Evolutionary conservation across 2,329 filamentous ascomycete genomes (phyloP).

Genomic region (Claviceps cyperi): DNA sequence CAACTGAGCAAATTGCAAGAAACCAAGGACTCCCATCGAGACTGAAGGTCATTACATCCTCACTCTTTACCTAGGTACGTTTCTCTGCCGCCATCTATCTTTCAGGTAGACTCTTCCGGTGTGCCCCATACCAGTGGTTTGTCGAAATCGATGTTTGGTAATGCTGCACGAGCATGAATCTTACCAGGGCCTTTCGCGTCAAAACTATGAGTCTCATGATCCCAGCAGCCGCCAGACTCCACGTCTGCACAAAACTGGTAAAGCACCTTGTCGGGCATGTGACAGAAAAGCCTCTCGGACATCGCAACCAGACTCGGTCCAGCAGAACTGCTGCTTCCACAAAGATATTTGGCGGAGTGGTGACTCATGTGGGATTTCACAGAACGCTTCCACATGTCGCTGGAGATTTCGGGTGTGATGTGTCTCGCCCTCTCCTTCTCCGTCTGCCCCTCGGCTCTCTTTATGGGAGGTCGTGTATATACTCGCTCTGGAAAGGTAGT

Average conservation of each 20-base stretch:
- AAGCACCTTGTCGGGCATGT: slow-evolving; percentile 2
- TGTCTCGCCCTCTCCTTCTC: not conserved
- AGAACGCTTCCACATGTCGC: not conserved
- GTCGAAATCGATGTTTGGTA: not conserved
- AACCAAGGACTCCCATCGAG: no score
- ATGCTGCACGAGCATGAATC: not conserved
- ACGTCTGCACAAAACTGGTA: slow-evolving; percentile 2
- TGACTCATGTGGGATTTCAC: not conserved
- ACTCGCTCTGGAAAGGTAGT: not conserved
- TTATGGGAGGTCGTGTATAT: not conserved
- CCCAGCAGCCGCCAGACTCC: not conserved
- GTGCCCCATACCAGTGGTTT: not conserved
- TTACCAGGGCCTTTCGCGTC: not conserved
- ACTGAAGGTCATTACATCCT: no score
- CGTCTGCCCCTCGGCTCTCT: not conserved
- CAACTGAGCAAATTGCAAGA: no score
- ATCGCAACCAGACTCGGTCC: slow-evolving; percentile 3
- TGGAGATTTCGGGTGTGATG: not conserved
- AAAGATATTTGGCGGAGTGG: not conserved
- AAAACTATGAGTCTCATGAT: not conserved
- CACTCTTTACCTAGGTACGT: no score
- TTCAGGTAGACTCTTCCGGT: not conserved
- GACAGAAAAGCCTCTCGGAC: not conserved
- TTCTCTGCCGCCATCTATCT: no score
- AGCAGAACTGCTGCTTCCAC: not conserved